Percentiles rank a stretch among this genome's conserved stretches.
These are phyloP conservation scores for Pistacia atlantica DNA, from an alignment of 345 rosid genomes.

Conservation along the genomic window DNA sequence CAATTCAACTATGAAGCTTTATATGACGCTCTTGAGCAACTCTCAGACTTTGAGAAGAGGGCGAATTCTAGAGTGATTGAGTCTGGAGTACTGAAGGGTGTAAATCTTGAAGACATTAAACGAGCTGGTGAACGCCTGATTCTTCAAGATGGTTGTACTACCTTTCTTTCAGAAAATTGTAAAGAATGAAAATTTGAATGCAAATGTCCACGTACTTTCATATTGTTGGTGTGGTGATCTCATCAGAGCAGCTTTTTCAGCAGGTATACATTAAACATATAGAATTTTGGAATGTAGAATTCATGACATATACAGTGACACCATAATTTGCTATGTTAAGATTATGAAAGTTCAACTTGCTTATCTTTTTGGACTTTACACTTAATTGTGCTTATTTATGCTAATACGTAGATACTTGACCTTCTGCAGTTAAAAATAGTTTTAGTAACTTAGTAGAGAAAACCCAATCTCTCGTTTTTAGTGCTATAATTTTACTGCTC, in stretches of 20 bases:
- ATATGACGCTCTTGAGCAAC: slow-evolving; percentile 65
- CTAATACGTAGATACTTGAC: not conserved
- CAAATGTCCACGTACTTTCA: slow-evolving; percentile 72
- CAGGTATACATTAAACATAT: slow-evolving; percentile 49
- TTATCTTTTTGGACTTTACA: not conserved
- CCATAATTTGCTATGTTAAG: not conserved
- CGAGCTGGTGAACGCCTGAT: slow-evolving; percentile 82
- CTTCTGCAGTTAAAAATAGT: not conserved
- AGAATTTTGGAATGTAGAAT: not conserved
- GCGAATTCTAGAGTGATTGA: slow-evolving; percentile 86
- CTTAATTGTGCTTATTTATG: not conserved
- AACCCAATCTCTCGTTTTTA: not conserved
- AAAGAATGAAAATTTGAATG: slow-evolving; percentile 53
- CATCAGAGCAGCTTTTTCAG: slow-evolving; percentile 72
- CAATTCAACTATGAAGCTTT: slow-evolving; percentile 72
- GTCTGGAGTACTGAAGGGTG: slow-evolving; percentile 86
- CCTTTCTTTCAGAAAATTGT: slow-evolving; percentile 66
- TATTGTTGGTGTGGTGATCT: slow-evolving; percentile 98
- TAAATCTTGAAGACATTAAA: slow-evolving; percentile 85
- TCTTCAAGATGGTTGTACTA: slow-evolving; percentile 90
- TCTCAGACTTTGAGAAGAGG: slow-evolving; percentile 74
- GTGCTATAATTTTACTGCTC: not conserved
- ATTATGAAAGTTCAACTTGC: not conserved
- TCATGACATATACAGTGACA: not conserved
- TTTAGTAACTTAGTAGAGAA: not conserved